Evolutionary conservation across 805 yeast species (phyloP), one percentile per base, ranked within the genome.

Genomic region (Wickerhamomyces ciferrii): DNA sequence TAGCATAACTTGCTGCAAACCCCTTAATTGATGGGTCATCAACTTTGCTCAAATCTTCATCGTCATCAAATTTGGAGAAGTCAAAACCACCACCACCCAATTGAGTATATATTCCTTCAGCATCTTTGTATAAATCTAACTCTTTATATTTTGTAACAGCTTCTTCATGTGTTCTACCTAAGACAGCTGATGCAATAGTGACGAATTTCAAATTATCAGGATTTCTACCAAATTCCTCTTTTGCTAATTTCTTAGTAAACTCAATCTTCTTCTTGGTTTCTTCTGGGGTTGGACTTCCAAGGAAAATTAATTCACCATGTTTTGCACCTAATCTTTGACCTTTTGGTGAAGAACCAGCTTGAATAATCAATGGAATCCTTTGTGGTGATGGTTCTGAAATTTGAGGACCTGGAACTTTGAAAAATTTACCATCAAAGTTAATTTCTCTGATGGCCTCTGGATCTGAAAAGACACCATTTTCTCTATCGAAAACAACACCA

Each of bases 371-470:
- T 3, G 75, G 75, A 6, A 71, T 51, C 51, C 74, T 61, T 48
- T 70, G 75, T 4, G 69, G 71, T 8, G 73, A 60, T 4, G 75
- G 75, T 29, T 65, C 63, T 15, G 66, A 62, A 31, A 71, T 68
- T 45, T 52, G 63, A 6, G 72, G 72, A 4, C 71, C 73, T 2
- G 69, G 70, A 20, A 71, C 73, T 7, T 54, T 66, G 52, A 53
- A 71, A 49, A 60, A 61, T 43, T 63, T 59, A 9, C 75, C 75
- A 34, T 61, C 61, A 51, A 59, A 68, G 46, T 69, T 57, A 36
- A 71, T 69, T 40, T 63, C 60, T 45, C 71, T 56, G 36, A 71
- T 63, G 39, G 63, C 62, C 2, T 56, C 56, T 1, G 72, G 72
- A 34, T 68, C 68, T 1, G 70, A 52, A 46, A 57, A 67, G 3